Percentiles rank a stretch among this genome's conserved stretches.
These are phyloP conservation scores for Claviceps pazoutovae DNA, from an alignment of 2,329 filamentous ascomycete genomes.

Conservation along the genomic window DNA sequence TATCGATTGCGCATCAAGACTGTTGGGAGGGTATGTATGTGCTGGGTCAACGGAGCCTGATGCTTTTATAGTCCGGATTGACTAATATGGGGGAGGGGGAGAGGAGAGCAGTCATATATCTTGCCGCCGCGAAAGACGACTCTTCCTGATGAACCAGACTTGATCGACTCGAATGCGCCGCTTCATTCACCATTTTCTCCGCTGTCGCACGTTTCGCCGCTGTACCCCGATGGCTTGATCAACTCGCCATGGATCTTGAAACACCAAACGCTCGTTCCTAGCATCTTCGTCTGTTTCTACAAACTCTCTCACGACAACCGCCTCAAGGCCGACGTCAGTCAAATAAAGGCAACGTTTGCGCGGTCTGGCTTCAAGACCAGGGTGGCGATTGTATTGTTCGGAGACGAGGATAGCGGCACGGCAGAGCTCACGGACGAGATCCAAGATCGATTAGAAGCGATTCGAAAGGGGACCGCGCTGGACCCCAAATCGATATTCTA, in stretches of 20 bases:
- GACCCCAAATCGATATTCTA: conserved; percentile 81
- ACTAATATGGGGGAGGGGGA: conserved; percentile 6
- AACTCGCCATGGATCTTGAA: conserved; percentile 74
- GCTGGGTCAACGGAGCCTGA: neutral
- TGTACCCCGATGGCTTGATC: conserved; percentile 84
- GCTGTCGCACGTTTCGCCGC: conserved; percentile 63
- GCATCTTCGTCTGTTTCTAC: conserved; percentile 71
- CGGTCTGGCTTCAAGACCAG: conserved; percentile 65
- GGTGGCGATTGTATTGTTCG: conserved; percentile 51
- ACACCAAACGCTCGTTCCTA: conserved; percentile 73
- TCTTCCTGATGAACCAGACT: conserved; percentile 36
- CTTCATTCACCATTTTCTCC: conserved; percentile 88
- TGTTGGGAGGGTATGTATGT: conserved; percentile 75
- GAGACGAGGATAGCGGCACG: conserved; percentile 14
- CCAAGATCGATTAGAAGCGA: conserved; percentile 59
- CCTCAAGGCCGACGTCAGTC: conserved; percentile 75
- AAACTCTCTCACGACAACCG: conserved; percentile 69
- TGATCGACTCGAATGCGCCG: conserved; percentile 33
- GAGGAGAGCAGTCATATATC: conserved; percentile 31
- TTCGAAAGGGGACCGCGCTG: conserved; percentile 64
- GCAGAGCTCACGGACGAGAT: conserved; percentile 47
- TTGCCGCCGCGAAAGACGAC: conserved; percentile 44
- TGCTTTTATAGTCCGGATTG: conserved; percentile 11
- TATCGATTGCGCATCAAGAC: conserved; percentile 56
- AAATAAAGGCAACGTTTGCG: conserved; percentile 52